Base-by-base conservation (phyloP, 306 rosid species). In the Neltuma alba region DNA sequence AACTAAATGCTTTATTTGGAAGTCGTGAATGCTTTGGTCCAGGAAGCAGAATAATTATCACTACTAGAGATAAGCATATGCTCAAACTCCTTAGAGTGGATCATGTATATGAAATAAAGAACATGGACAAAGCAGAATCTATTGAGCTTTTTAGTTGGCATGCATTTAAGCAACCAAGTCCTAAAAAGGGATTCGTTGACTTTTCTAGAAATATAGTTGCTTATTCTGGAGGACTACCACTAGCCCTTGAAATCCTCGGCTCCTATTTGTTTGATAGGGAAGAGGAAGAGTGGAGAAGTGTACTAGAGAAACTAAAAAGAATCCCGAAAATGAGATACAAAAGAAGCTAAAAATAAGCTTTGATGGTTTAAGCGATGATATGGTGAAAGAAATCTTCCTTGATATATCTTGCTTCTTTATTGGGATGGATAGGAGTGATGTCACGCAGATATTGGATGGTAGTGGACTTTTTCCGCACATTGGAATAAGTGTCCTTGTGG, bases 351-450 rank as follows among this genome's bases (percentile, higher is more conserved):
- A 33, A 64, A 31, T 77, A 63, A 82, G 82, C 1, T 77, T 25
- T 12, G 74, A 82, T 41, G 63, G 62, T 48, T 33, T 82, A 76
- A 2, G 0, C 15, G n/a, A 68, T 70, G 58, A 52, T 13, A 33
- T 0, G 0, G 18, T 33, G 18, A 55, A 36, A 33, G 66, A 42
- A 3, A 55, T 73, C 67, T 83, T 83, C 31, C 83, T 83, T n/a
- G 80, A 78, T 30, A 58, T 83, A 57, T 78, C 67, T 3, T 78
- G 76, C 30, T 78, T 78, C 21, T 83, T 83, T 37, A 45, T 83
- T 6, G 80, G 83, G 0, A 57, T 33, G 79, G 68, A 78, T 0
- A 28, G 50, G 16, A 28, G 8, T n/a, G 57, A 83, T 78, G 80
- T 37, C 3, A 57, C 41, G 0, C 20, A 66, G 0, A 74, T 74